Conservation (phyloP, 345 rosid genomes). For the Passiflora organensis region DNA sequence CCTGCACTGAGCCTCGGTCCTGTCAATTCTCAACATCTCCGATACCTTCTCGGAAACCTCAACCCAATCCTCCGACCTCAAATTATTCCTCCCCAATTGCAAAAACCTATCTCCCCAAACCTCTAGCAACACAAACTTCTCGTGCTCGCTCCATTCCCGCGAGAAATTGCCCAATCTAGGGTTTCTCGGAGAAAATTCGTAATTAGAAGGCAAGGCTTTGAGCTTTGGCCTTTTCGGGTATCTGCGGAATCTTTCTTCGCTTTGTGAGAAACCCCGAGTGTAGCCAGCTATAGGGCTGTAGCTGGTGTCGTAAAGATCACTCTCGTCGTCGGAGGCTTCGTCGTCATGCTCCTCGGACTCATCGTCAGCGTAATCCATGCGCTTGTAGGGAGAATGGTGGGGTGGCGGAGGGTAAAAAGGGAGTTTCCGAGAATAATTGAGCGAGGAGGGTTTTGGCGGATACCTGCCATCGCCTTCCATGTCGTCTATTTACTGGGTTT, state of each 20-base stretch:
- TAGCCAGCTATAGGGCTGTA: conserved; percentile 10
- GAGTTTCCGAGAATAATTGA: conserved; percentile 19
- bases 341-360: conserved; percentile 19
- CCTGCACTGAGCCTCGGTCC: conserved; percentile 42
- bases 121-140: conserved; percentile 42
- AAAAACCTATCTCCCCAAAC: conserved; percentile 56
- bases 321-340: conserved; percentile 4
- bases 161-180: conserved; percentile 5
- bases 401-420: conserved; percentile 25
- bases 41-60: conserved; percentile 50
- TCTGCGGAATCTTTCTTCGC: conserved; percentile 23
- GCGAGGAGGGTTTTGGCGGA: conserved; percentile 25
- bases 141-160: conserved; percentile 35
- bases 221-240: conserved; percentile 38
- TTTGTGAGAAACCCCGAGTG: conserved; percentile 14
- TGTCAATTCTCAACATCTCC: conserved; percentile 19
- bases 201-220: conserved; percentile 21
- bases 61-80: conserved; percentile 51
- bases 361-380: conserved; percentile 21
- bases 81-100: conserved; percentile 45
- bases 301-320: not conserved
- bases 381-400: conserved; percentile 12
- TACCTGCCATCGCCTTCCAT: conserved; percentile 25
- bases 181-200: conserved; percentile 23
- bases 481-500: conserved; percentile 17